Base-by-base conservation (phyloP, 2,329 filamentous ascomycete genomes). In the Curvularia spicifera region DNA sequence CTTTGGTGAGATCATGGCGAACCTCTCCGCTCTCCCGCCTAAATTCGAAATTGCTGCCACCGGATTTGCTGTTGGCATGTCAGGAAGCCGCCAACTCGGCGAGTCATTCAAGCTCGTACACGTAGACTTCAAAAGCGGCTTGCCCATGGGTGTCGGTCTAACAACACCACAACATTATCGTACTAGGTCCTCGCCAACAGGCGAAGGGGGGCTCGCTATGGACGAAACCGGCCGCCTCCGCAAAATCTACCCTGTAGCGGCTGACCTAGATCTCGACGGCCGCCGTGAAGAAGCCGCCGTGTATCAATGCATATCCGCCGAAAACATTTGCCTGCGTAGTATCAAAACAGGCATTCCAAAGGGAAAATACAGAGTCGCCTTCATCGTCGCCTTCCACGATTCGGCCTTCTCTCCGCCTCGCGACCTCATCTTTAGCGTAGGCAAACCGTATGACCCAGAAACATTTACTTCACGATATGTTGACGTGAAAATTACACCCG, bases 81-180 rank as follows among this genome's bases (percentile, higher is more conserved):
- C 68, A 1, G 73, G 73, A 2, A 58, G 60, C 10, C 75, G 69
- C 6, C 57, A 76, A 9, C 61, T 70, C 1, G 70, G 75, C 24
- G 62, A 71, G 22, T 58, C 59, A n/a, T 78, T 76, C 60, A 51
- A 63, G 2, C 64, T 72, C 22, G 64, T 72, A 1, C 68, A 78
- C 51, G 64, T 78, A 10, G 76, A 78, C 48, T 77, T 77, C 62
- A 77, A 77, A 58, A 78, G 73, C 0, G 75, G 75, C 0, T 62
- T 75, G 58, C 69, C 46, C 31, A 48, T 48, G 20, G 46, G 46
- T 7, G 22, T 13, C 20, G 46, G 20, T 24, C 22, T 48, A 4
- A 12, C 18, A 18, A n/a, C 43, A 67, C 65, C 70, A 0, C 59
- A 57, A 35, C 65, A 74, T 61, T 57, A 66, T 37, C 67, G 68